Base-by-base conservation (phyloP, 2,329 filamentous ascomycete genomes). In the Bipolaris sorokiniana region DNA sequence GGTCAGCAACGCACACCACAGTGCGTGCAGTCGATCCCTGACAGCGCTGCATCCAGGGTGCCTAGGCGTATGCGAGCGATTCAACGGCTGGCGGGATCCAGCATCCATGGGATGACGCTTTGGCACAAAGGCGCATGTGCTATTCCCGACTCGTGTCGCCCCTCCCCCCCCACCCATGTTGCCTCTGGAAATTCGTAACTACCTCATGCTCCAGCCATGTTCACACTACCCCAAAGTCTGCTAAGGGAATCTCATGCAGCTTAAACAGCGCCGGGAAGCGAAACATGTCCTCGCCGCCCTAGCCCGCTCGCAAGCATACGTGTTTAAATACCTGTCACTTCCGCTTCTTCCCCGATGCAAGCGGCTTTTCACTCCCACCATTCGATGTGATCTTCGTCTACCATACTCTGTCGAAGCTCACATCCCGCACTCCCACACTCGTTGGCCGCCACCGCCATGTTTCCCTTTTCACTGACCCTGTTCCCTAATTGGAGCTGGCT, bases 151-250 rank as follows among this genome's bases (percentile, higher is more conserved):
- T 37, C 50, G 65, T 63, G 54, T 49, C 61, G 54, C 64, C 65
- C 64, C 69, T 72, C 68, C 54, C 52, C 54, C 52, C 59, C 56
- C 64, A 66, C 64, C 69, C 73, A 67, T 61, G 68, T 67, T 61
- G 60, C 62, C 65, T 64, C 59, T 69, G 58, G 67, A 74, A 63
- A 71, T 74, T 76, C 70, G 65, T 68, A 69, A 74, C 71, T 72
- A 76, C 68, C 71, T 75, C 71, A 74, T 74, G 69, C 71, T 76
- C 70, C 71, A 74, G 72, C 71, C 71, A 72, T 71, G 67, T 72
- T 72, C 69, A 73, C 67, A 72, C 69, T 75, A 76, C 74, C 72
- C 74, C 73, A 75, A 76, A 71, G 65, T 73, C 72, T 76, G 71
- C 73, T 75, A 74, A 76, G 64, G 68, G 65, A 68, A 64, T 68